Evolutionary conservation across 371 early-diverging fungal genomes (phyloP).

Genomic region (Mucor circinelloides): DNA sequence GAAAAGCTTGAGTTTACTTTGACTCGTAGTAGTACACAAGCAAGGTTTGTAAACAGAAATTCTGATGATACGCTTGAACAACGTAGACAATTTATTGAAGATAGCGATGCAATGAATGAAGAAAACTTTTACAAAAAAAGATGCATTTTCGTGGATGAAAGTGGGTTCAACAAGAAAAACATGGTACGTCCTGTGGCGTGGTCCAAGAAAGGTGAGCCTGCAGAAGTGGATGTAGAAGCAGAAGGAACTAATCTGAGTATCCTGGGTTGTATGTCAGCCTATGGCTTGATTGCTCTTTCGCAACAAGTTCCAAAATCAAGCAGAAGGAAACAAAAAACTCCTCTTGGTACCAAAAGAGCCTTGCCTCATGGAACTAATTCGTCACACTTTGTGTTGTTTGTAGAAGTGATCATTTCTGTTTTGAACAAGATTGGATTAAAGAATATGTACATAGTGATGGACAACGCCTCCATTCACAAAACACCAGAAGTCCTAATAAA

Average conservation of each 20-base stretch:
- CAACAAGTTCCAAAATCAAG: conserved; percentile 13
- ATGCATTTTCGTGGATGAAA: no score
- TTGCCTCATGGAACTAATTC: conserved; percentile 16
- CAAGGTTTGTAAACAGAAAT: no score
- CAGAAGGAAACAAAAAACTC: neutral
- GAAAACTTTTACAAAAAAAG: no score
- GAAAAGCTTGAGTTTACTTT: no score
- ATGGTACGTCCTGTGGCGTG: conserved; percentile 14
- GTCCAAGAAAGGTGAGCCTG: conserved; percentile 10
- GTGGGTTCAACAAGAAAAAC: conserved; percentile 9
- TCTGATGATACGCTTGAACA: no score
- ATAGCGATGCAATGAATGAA: no score
- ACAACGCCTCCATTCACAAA: conserved; percentile 12
- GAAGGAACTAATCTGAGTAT: conserved; percentile 7
- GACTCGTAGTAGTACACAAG: no score
- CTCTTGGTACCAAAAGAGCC: conserved; percentile 9
- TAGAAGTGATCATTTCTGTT: conserved; percentile 16
- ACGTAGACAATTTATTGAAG: no score
- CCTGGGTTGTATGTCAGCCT: conserved; percentile 12
- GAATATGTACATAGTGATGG: conserved; percentile 17
- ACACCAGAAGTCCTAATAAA: conserved; percentile 10
- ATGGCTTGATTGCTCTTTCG: conserved; percentile 8
- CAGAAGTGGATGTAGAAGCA: conserved; percentile 8
- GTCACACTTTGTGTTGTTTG: conserved; percentile 14
- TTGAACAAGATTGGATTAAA: conserved; percentile 20